A percentile compares a stretch with the other conserved stretches of the same genome.
Conservation (phyloP, 805 yeast genomes). For the Wickerhamiella brachini region DNA sequence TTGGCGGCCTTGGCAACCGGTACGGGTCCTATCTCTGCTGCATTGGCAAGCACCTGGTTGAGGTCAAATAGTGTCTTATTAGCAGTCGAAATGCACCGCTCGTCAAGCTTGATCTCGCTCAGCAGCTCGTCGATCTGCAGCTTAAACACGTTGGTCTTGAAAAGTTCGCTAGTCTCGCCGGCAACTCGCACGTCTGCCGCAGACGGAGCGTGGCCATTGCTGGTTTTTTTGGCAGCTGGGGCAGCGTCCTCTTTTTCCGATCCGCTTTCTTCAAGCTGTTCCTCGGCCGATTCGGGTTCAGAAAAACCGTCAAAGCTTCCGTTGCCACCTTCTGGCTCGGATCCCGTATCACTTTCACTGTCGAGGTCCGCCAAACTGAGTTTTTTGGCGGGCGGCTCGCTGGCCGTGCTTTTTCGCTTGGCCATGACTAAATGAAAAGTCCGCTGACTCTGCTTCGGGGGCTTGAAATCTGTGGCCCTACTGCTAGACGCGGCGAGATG, state of each 20-base stretch:
- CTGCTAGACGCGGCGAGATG: no score
- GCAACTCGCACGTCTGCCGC: slow-evolving; percentile 77
- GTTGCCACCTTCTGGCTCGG: not conserved
- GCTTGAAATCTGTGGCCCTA: no score
- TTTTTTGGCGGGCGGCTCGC: not conserved
- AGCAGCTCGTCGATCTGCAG: slow-evolving; percentile 85
- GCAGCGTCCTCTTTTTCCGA: not conserved
- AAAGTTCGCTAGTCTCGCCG: slow-evolving; percentile 84
- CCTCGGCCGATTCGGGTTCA: not conserved
- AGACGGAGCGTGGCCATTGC: not conserved
- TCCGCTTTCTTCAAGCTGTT: slow-evolving; percentile 4
- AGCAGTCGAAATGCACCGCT: slow-evolving; percentile 48
- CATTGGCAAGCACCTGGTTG: slow-evolving; percentile 33
- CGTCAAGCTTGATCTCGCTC: slow-evolving; percentile 65
- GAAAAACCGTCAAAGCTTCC: not conserved
- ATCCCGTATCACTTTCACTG: not conserved
- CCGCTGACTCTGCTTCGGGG: not conserved
- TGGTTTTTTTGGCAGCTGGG: not conserved
- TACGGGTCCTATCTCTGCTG: slow-evolving; percentile 7
- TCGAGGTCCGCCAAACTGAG: not conserved
- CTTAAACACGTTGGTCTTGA: slow-evolving; percentile 91
- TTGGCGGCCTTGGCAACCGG: slow-evolving; percentile 1
- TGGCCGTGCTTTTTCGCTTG: slow-evolving; percentile 1
- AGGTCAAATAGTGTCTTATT: slow-evolving; percentile 44
- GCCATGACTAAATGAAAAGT: not conserved